Conservation (phyloP, 2,329 filamentous ascomycete genomes). For the Verticillium nonalfalfae region DNA sequence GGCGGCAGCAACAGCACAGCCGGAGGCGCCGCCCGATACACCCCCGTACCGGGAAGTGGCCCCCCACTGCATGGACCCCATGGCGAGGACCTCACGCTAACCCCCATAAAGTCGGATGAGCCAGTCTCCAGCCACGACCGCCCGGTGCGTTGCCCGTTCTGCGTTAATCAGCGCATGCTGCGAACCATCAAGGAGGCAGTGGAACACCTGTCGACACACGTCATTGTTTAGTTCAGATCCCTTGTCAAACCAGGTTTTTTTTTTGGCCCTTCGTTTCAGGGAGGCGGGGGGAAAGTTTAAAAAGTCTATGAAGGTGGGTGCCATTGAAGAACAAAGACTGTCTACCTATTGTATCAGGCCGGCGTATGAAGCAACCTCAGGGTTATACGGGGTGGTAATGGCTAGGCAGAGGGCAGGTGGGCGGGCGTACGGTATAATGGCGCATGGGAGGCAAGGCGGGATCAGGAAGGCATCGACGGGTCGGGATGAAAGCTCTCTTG, state of each 20-base stretch:
- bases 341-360: not conserved
- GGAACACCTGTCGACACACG: constrained; percentile 56
- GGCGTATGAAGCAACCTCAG: not conserved
- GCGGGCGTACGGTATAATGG: not conserved
- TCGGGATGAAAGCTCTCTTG: not conserved
- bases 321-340: too few species aligned
- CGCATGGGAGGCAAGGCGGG: not conserved
- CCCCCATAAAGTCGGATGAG: constrained; percentile 45
- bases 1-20: not conserved
- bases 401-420: not conserved
- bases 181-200: constrained; percentile 55
- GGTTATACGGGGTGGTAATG: not conserved
- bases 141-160: constrained; percentile 53
- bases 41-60: constrained; percentile 4
- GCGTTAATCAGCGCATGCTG: constrained; percentile 55
- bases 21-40: constrained; percentile 4
- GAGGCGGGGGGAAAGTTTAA: too few species aligned
- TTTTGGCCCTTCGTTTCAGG: too few species aligned
- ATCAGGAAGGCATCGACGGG: not conserved
- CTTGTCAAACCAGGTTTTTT: not conserved
- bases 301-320: too few species aligned
- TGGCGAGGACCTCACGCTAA: constrained; percentile 40
- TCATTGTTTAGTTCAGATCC: constrained; percentile 37
- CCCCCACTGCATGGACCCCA: constrained; percentile 14
- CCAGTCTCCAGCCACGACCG: constrained; percentile 39